A percentile compares a stretch with the other conserved stretches of the same genome.
These are phyloP conservation scores for Pythium dissimile DNA, from an alignment of 352 stramenopile genomes.

Conservation along the genomic window DNA sequence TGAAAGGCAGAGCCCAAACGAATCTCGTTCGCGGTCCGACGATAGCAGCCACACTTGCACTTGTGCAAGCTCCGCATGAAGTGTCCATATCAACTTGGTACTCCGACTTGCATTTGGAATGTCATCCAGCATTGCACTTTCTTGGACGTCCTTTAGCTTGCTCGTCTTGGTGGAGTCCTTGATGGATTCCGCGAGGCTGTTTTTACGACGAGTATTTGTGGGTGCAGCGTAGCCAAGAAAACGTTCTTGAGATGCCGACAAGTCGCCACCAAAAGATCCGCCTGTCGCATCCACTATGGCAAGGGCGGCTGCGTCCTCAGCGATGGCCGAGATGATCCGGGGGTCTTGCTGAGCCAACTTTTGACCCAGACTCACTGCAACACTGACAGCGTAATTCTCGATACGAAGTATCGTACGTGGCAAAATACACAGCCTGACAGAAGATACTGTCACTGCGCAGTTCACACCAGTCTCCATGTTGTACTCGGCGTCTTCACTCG, in stretches of 20 bases:
- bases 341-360: slow-evolving; percentile 26
- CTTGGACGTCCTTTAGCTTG: slow-evolving; percentile 27
- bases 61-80: slow-evolving; percentile 42
- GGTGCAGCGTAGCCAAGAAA: slow-evolving; percentile 5
- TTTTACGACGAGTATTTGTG: slow-evolving; percentile 29
- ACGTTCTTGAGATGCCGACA: slow-evolving; percentile 12
- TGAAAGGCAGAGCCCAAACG: slow-evolving; percentile 50
- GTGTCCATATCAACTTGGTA: slow-evolving; percentile 29
- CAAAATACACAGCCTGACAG: slow-evolving; percentile 15
- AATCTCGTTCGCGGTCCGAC: slow-evolving; percentile 53
- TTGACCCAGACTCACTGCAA: slow-evolving; percentile 11
- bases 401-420: slow-evolving; percentile 22
- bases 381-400: slow-evolving; percentile 19
- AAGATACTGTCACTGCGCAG: slow-evolving; percentile 3
- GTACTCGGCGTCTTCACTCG: not conserved
- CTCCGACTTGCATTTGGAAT: not conserved
- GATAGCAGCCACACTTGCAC: slow-evolving; percentile 69
- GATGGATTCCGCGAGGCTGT: slow-evolving; percentile 57
- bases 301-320: slow-evolving; percentile 12
- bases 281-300: not conserved
- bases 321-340: slow-evolving; percentile 16
- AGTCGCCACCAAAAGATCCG: not conserved
- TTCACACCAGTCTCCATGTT: not conserved
- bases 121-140: slow-evolving; percentile 9
- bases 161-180: slow-evolving; percentile 30